A percentile compares a stretch with the other conserved stretches of the same genome.
Evolutionary conservation across 1,139 yeast species (phyloP).

Genomic region (Taiozyma onychis): DNA sequence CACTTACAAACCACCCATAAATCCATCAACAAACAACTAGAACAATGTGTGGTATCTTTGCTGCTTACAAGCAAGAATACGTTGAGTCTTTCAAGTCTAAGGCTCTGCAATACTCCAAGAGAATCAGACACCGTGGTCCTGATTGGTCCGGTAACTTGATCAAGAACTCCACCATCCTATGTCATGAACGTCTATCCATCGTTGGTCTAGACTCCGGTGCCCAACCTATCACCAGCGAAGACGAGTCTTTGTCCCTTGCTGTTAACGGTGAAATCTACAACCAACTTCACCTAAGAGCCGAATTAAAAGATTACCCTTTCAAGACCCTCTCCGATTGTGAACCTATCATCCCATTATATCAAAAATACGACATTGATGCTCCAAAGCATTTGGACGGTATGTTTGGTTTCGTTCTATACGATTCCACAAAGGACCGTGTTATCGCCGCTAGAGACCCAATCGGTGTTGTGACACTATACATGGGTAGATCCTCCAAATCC

Average conservation of each 20-base stretch:
- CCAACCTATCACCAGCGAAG: constrained; percentile 86
- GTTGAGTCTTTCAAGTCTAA: constrained; percentile 76
- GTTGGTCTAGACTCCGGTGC: constrained; percentile 97
- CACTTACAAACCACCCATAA: background rate
- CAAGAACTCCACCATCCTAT: constrained; percentile 72
- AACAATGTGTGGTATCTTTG: constrained; percentile 96
- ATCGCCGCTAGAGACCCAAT: constrained; percentile 98
- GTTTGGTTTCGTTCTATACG: constrained; percentile 94
- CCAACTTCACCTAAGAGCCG: constrained; percentile 82
- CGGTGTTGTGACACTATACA: constrained; percentile 92
- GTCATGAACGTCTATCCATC: constrained; percentile 95
- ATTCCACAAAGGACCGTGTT: constrained; percentile 75
- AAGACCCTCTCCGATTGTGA: constrained; percentile 94
- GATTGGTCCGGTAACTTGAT: constrained; percentile 94
- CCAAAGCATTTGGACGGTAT: constrained; percentile 95
- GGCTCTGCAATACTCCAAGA: constrained; percentile 85
- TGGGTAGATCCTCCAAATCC: constrained; percentile 72
- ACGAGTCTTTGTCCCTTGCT: constrained; percentile 66
- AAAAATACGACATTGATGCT: constrained; percentile 82
- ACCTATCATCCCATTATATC: constrained; percentile 87
- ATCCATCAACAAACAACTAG: background rate
- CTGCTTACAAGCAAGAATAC: constrained; percentile 79
- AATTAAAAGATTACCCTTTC: constrained; percentile 66
- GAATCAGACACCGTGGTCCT: constrained; percentile 98
- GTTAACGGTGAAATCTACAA: constrained; percentile 98